These are phyloP conservation scores for Gaultheria prostrata DNA, from an alignment of 148 eudicot genomes.

Conservation along the genomic window DNA sequence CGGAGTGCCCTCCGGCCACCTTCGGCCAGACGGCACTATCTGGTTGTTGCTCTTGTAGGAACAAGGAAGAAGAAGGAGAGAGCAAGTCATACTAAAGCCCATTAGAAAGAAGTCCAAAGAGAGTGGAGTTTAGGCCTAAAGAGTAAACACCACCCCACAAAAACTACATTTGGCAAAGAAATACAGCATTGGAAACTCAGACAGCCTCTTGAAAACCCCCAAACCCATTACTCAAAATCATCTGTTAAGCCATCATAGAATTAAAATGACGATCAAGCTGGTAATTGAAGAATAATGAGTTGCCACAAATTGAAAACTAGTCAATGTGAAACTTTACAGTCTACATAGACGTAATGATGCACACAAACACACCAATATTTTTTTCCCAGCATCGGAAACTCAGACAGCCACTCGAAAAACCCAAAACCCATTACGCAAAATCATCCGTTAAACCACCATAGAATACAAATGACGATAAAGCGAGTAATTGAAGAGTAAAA, in stretches of 20 bases:
- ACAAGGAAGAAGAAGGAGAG: too few relatives aligned
- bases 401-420: background rate
- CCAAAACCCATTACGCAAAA: background rate
- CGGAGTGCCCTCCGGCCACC: too few relatives aligned
- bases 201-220: background rate
- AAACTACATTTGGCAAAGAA: background rate
- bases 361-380: too few relatives aligned
- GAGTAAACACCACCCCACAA: too few relatives aligned
- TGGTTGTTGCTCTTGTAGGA: too few relatives aligned
- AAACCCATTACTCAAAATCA: background rate
- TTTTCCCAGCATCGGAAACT: background rate
- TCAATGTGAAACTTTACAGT: too few relatives aligned
- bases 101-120: too few relatives aligned
- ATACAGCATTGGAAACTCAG: background rate
- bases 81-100: too few relatives aligned
- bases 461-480: background rate
- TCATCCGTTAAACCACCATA: background rate
- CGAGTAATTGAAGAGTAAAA: background rate
- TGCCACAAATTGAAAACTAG: too few relatives aligned
- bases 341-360: too few relatives aligned
- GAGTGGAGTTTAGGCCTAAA: too few relatives aligned
- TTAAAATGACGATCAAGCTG: background rate
- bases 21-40: too few relatives aligned
- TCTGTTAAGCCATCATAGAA: background rate
- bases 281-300: background rate